Evolutionary conservation across 495 filamentous ascomycete species (phyloP), one percentile per base, ranked within the genome.

Genomic region (Gamarada debralockiae): DNA sequence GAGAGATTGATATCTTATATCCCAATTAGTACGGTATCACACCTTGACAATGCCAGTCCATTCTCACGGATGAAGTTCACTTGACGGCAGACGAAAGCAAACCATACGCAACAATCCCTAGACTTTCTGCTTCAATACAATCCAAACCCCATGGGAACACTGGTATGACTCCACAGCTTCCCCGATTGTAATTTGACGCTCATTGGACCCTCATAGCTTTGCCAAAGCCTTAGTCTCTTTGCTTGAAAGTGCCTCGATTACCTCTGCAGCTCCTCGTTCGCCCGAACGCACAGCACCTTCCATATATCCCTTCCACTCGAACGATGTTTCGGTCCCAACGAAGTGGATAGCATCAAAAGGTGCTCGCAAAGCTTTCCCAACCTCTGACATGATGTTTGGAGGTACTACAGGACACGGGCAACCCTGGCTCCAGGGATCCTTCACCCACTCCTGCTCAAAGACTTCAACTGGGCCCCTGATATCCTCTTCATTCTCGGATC

Each of bases 301-400:
- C 73, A 79, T 77, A 52, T 73, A 75, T 15, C 75, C 75, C 51
- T 64, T 67, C 73, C 74, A 77, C 17, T 65, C 63, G 9, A 25
- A 52, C 2, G 71, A 60, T 22, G 65, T 73, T 61, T 78, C 76
- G 3, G 71, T 72, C 1, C 74, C 75, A 0, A 65, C 70, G 62
- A 79, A 79, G 53, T 78, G 76, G 14, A 76, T n/a, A 52, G 68
- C 61, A 1, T 64, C 58, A 55, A 63, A 63, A 10, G 57, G 58
- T 22, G 57, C 56, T 9, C 47, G 52, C 14, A 71, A 34, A 8
- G 45, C 56, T 3, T 58, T 48, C 7, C 66, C 66, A 12, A 50
- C 55, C 2, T 58, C 48, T 1, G 49, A 62, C 34, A 70, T 43
- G 6, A 66, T 44, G 0, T 68, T 63, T 3, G 63, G 66, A 1